phyloP scores from a whole-genome alignment of 306 rosid genomes.

The Rubus idaeus region DNA sequence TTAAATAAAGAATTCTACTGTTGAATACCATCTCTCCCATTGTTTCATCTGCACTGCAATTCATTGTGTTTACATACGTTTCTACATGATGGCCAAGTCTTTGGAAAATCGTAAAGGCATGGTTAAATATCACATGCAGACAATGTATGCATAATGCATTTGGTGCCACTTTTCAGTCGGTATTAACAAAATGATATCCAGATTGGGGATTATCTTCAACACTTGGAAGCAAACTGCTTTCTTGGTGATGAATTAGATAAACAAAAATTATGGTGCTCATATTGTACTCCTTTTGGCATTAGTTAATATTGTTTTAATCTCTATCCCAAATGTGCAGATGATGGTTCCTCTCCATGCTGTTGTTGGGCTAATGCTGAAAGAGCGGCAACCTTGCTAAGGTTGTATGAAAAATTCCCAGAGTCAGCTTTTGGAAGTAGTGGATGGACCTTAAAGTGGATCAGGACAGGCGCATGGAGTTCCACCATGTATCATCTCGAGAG shows the following conservation, averaged over 20 bases:
- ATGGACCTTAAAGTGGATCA: conserved; percentile 25
- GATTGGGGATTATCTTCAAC: neutral
- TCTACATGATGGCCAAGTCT: neutral
- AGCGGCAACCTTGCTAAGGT: conserved; percentile 73
- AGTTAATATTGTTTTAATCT: neutral
- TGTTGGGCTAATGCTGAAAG: conserved; percentile 88
- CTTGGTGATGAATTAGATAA: neutral
- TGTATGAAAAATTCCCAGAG: conserved; percentile 53
- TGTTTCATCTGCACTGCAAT: neutral
- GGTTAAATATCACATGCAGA: neutral
- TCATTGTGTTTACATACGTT: neutral
- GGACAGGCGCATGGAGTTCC: conserved; percentile 18
- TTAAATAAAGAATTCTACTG: neutral
- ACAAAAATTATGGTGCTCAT: neutral
- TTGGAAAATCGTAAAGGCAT: neutral
- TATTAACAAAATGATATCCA: neutral
- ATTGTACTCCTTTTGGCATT: neutral
- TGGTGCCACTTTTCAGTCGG: neutral
- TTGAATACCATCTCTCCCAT: neutral
- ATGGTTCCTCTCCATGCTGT: conserved; percentile 75
- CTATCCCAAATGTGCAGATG: conserved; percentile 45
- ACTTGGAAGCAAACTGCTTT: neutral
- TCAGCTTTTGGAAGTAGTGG: conserved; percentile 22
- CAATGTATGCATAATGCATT: neutral
- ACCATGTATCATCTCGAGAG: conserved; percentile 45